Percentiles rank a stretch among this genome's conserved stretches.
Conservation (phyloP, 805 yeast genomes). For the Teunomyces gatunensis region DNA sequence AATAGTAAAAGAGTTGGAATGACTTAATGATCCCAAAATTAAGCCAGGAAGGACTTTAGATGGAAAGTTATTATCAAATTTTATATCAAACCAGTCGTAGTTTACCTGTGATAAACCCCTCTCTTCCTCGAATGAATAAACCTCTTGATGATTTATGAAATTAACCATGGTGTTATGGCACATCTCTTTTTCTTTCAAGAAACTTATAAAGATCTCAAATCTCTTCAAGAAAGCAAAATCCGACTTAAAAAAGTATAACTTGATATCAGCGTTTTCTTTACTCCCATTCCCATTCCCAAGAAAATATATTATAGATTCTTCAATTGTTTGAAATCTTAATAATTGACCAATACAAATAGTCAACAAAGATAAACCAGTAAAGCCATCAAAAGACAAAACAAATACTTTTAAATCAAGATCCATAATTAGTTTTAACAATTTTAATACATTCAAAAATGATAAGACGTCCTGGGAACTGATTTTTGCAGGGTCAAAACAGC, state of each 20-base stretch:
- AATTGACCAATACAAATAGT: conserved; percentile 14
- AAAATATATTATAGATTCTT: conserved; percentile 23
- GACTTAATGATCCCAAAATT: conserved; percentile 32
- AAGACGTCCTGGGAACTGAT: conserved; percentile 24
- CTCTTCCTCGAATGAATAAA: conserved; percentile 6
- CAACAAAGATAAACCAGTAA: conserved; percentile 33
- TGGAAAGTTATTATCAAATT: conserved; percentile 36
- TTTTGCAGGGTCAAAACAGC: conserved; percentile 18
- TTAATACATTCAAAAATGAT: conserved; percentile 28
- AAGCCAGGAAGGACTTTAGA: conserved; percentile 26
- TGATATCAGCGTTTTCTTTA: conserved; percentile 11
- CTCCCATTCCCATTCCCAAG: conserved; percentile 7
- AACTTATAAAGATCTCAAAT: conserved; percentile 29
- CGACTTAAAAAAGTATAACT: conserved; percentile 27
- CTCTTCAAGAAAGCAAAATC: conserved; percentile 29
- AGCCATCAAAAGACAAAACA: conserved; percentile 37
- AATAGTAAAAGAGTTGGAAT: conserved; percentile 31
- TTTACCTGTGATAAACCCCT: neutral
- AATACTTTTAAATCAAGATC: conserved; percentile 21
- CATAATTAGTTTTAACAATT: conserved; percentile 21
- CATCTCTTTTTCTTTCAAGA: conserved; percentile 16
- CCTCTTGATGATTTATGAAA: conserved; percentile 5
- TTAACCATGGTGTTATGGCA: neutral
- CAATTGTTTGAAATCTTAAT: conserved; percentile 15
- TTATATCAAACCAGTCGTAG: conserved; percentile 34